phyloP scores from a whole-genome alignment of 179 eudicot genomes.

The Monotropa hypopitys region DNA sequence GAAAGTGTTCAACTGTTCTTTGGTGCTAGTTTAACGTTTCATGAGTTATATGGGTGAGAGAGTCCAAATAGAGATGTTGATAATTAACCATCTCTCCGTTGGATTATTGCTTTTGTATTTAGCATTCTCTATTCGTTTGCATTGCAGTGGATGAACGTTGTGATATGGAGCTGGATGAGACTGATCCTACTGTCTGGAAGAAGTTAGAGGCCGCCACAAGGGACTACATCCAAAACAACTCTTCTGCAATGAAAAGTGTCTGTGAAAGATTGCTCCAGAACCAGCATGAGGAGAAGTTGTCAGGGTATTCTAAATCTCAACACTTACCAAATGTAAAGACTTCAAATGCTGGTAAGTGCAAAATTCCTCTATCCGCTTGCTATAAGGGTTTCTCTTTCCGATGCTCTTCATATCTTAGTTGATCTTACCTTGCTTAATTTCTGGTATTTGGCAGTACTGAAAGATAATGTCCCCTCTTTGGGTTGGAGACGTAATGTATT shows the following conservation, averaged over 20 bases:
- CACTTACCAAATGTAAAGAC: slow-evolving; percentile 34
- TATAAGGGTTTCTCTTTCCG: not conserved
- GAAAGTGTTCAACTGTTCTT: not conserved
- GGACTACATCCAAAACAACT: slow-evolving; percentile 61
- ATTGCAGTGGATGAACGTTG: slow-evolving; percentile 89
- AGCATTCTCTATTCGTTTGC: slow-evolving; percentile 4
- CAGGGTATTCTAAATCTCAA: slow-evolving; percentile 40
- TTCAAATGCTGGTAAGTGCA: slow-evolving; percentile 26
- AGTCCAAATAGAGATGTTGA: not conserved
- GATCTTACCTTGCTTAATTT: slow-evolving; percentile 1
- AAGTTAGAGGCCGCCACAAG: slow-evolving; percentile 78
- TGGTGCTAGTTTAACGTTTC: not conserved
- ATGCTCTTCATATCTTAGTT: not conserved
- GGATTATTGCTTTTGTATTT: not conserved
- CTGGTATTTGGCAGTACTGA: slow-evolving; percentile 22
- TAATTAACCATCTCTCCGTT: not conserved
- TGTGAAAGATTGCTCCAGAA: slow-evolving; percentile 66
- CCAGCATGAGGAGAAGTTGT: slow-evolving; percentile 53
- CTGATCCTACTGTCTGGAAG: slow-evolving; percentile 88
- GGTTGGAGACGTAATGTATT: slow-evolving; percentile 95
- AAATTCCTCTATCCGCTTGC: slow-evolving; percentile 10
- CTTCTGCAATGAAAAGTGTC: slow-evolving; percentile 52
- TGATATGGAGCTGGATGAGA: slow-evolving; percentile 97
- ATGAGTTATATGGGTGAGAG: not conserved
- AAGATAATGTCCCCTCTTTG: slow-evolving; percentile 52